Evolutionary conservation across 148 eudicot genomes (phyloP).

Genomic region (Spergularia marina): DNA sequence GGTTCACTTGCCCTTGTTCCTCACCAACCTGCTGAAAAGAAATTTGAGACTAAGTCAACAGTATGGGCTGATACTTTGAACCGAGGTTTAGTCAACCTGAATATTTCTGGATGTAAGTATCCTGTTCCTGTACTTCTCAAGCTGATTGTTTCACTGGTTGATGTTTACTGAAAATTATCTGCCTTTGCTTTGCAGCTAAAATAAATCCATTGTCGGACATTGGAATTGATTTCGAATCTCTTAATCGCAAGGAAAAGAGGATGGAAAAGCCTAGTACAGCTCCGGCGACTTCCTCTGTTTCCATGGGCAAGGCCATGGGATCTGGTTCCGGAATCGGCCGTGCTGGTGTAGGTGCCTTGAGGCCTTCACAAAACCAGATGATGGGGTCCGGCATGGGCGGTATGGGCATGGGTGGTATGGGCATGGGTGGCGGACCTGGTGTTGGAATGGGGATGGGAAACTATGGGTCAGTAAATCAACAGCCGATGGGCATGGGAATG

Average conservation of each 20-base stretch:
- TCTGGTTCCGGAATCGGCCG: constrained; percentile 94
- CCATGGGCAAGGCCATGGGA: constrained; percentile 99
- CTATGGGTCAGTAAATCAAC: constrained; percentile 27
- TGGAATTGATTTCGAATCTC: constrained; percentile 89
- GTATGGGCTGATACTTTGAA: constrained; percentile 96
- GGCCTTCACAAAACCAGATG: constrained; percentile 59
- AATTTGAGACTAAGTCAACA: constrained; percentile 84
- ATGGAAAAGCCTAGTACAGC: constrained; percentile 76
- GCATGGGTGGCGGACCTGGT: constrained; percentile 36
- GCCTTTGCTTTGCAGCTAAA: constrained; percentile 63
- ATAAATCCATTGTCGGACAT: constrained; percentile 78
- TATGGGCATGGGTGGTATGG: constrained; percentile 30
- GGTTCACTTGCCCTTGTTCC: constrained; percentile 53
- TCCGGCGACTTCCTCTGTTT: constrained; percentile 52
- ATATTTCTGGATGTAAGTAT: constrained; percentile 90
- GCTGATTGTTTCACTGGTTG: neutral
- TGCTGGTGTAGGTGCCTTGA: constrained; percentile 60
- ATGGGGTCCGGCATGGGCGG: constrained; percentile 50
- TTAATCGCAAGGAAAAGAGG: constrained; percentile 91
- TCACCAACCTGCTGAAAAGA: constrained; percentile 57
- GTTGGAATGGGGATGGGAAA: constrained; percentile 31
- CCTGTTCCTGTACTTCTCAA: neutral
- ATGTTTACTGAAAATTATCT: constrained; percentile 1
- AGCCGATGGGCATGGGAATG: constrained; percentile 27
- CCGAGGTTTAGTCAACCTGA: constrained; percentile 84